These are phyloP conservation scores for Apostasia ramifera DNA, from an alignment of 106 monocot species.

Conservation along the genomic window DNA sequence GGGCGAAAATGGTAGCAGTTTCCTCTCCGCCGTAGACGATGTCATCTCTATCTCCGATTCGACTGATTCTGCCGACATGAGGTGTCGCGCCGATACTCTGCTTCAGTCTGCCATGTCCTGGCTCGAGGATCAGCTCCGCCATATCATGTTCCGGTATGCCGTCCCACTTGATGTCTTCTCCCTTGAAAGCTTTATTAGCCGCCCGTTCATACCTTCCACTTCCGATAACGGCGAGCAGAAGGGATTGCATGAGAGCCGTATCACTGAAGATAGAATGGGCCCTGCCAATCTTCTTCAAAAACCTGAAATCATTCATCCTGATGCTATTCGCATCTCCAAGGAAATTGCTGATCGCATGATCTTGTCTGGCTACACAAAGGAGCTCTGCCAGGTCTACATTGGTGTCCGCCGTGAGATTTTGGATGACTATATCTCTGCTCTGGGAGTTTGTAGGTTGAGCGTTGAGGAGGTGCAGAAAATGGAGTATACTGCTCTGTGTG, in stretches of 20 bases:
- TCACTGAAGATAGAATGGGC: conserved; percentile 22
- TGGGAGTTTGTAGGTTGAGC: conserved; percentile 40
- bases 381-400: conserved; percentile 36
- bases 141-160: conserved; percentile 29
- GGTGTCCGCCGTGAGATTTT: conserved; percentile 28
- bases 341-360: conserved; percentile 48
- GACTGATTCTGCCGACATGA: background rate
- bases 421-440: conserved; percentile 38
- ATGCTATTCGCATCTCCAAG: conserved; percentile 16
- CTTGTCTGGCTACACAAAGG: conserved; percentile 30
- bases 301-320: conserved; percentile 20
- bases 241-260: conserved; percentile 34
- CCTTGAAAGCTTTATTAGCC: conserved; percentile 13
- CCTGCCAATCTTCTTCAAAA: conserved; percentile 18
- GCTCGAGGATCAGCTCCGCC: conserved; percentile 59
- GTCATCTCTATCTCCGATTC: conserved; percentile 14
- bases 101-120: conserved; percentile 51
- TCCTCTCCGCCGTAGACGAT: conserved; percentile 31
- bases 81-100: conserved; percentile 22
- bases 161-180: conserved; percentile 23
- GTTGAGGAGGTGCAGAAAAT: conserved; percentile 53
- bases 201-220: conserved; percentile 22
- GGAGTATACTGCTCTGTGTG: conserved; percentile 27
- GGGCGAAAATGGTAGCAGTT: conserved; percentile 31
- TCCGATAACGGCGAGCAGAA: background rate